phyloP scores from a whole-genome alignment of 305 asterid species.

The Solanum chacoense region DNA sequence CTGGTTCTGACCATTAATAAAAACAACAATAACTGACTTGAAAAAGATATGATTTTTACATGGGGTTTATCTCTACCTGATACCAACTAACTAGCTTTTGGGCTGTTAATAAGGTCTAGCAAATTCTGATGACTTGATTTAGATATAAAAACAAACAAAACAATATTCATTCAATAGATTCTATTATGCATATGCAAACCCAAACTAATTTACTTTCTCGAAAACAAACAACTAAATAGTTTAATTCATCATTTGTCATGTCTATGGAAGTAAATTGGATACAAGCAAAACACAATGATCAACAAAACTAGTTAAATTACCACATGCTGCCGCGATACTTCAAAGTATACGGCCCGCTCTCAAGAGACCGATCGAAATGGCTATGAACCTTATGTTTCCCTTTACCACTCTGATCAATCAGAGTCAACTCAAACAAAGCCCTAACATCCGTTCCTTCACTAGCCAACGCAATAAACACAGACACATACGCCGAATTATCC shows the following conservation, averaged over 20 bases:
- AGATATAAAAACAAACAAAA: neutral
- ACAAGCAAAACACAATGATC: neutral
- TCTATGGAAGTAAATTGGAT: neutral
- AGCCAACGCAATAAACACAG: conserved; percentile 84
- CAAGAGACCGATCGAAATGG: conserved; percentile 89
- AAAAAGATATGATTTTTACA: neutral
- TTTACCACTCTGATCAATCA: conserved; percentile 92
- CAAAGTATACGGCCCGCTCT: conserved; percentile 91
- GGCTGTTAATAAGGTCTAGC: neutral
- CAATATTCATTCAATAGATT: neutral
- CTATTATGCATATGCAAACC: neutral
- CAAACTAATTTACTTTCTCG: neutral
- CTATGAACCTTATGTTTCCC: conserved; percentile 93
- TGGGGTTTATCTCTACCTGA: neutral
- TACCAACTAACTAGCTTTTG: neutral
- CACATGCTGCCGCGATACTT: conserved; percentile 97
- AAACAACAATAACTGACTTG: neutral
- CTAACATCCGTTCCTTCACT: conserved; percentile 97
- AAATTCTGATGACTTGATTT: neutral
- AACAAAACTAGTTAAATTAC: conserved; percentile 16
- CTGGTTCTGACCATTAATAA: neutral
- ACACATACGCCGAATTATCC: conserved; percentile 69
- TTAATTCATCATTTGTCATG: neutral
- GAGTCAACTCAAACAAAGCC: conserved; percentile 88
- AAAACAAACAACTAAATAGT: neutral